Evolutionary conservation across 2,329 filamentous ascomycete genomes (phyloP), one percentile per base, ranked within the genome.

Genomic region (Paecilomyces fulvus): DNA sequence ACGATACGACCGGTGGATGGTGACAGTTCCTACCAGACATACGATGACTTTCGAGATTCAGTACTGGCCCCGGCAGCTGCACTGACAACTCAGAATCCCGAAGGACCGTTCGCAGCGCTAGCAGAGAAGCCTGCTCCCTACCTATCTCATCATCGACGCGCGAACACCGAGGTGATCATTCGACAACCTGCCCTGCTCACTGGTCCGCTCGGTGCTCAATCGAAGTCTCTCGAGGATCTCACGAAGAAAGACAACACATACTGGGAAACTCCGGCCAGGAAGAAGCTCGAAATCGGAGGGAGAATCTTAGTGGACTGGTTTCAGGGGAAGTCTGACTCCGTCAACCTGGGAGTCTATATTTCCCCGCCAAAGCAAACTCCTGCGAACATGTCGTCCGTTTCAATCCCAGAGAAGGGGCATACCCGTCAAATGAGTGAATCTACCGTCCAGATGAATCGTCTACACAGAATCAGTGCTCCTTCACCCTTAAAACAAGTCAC

Each of bases 301-400:
- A 70, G 65, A 52, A 60, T 67, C n/a, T 61, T 81, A 33, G 75
- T 77, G 53, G 75, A 75, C 60, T 80, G 79, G 78, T 82, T 82
- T 65, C 77, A 77, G 63, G 79, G 79, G 37, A 73, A 76, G 52
- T 80, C 78, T 25, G 75, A 77, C 37, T 74, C 77, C n/a, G 73
- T 79, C 49, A 76, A 73, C 59, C 67, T 80, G 46, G 73, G 73
- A 46, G 64, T 79, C 48, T 58, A 65, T n/a, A 67, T 63, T 25
- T 67, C 67, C 10, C 61, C 64, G 5, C 59, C 56, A 4, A 67
- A 43, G 14, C 37, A 43, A 17, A 67, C 48, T 10, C 20, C 48
- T 56, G 64, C 67, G 55, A 63, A 60, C 43, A 28, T 56, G 30
- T 61, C 63, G 11, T 60, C 61, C 48, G 60, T 61, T 9, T 43